Conservation (phyloP, 164 flowering plant species). For the Macadamia integrifolia region DNA sequence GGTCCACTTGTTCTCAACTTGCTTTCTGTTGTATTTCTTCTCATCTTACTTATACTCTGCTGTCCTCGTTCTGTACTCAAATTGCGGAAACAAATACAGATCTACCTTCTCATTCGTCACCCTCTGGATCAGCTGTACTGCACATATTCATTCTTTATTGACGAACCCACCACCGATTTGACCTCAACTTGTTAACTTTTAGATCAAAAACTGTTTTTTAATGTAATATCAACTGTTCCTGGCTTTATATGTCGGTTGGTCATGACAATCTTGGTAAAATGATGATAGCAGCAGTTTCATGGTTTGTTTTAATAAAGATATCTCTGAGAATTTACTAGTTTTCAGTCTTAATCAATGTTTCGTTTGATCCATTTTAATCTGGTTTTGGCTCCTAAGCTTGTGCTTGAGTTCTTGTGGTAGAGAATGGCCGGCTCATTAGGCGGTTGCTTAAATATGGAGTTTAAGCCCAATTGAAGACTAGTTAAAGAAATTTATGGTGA, state of each 20-base stretch:
- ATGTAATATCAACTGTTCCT: not conserved
- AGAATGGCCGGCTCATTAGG: not conserved
- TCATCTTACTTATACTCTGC: no score
- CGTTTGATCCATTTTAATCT: not conserved
- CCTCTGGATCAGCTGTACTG: not conserved
- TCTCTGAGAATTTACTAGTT: not conserved
- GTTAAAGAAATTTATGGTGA: not conserved
- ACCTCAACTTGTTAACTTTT: no score
- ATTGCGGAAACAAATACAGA: not conserved
- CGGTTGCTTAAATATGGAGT: not conserved
- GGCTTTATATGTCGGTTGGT: not conserved
- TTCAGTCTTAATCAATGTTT: not conserved
- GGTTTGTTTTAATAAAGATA: not conserved
- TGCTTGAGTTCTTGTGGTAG: not conserved
- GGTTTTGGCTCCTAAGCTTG: not conserved
- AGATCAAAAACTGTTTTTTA: not conserved
- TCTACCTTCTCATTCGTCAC: not conserved
- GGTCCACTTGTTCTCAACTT: no score
- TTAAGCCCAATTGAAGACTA: not conserved
- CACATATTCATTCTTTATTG: not conserved
- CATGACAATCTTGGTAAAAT: not conserved
- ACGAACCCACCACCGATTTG: not conserved
- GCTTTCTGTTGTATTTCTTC: no score
- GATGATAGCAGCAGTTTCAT: not conserved
- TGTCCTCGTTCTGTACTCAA: no score